Evolutionary conservation across 2,329 filamentous ascomycete species (phyloP), one percentile per base, ranked within the genome.

Genomic region (Ceratocystis diversiconidia): DNA sequence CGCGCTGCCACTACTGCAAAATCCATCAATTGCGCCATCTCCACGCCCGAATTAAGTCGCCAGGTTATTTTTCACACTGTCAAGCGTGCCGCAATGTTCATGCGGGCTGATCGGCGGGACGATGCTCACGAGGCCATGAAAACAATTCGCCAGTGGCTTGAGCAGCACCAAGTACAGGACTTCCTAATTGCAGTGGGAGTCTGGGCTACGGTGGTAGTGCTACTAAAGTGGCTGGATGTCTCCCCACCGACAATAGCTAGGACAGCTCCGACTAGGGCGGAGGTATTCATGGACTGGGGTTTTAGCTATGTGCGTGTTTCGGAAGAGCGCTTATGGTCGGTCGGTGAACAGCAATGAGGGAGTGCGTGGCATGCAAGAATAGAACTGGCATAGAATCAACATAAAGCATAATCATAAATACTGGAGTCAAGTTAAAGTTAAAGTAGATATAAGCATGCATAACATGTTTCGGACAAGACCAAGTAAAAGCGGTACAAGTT

Each of bases 261-360:
- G 25, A 44, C 7, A 17, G 50, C 41, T n/a, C 50, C 30, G 55
- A 10, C 28, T 17, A 22, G 15, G 25, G 28, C 15, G 5, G 61
- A n/a, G 44, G 25, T 30, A 8, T 30, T 43, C 28, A 28, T 32
- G 22, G 32, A 10, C 12, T 22, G 30, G 25, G 46, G 61, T 17
- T 60, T 66, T 32, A 64, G 43, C 28, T 66, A 66, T 62, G 43
- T 63, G 7, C 41, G 61, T 19, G 60, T 43, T 22, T 32, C 43
- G 3, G 62, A 64, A 12, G 32, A 50, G 2, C 57, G 62, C 8
- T 43, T 62, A 10, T 64, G 65, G 61, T 43, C 28, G 28, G 41
- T 52, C 15, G 52, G 52, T 6, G 6, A 25, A 10, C 50, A 17
- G 61, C n/a, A 48, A 8, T 28, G 8, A 41, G 4, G 36, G 12